Evolutionary conservation across 768 basidiomycete species (phyloP), one percentile per base, ranked within the genome.

Genomic region (Rubroboletus pulcherrimus): DNA sequence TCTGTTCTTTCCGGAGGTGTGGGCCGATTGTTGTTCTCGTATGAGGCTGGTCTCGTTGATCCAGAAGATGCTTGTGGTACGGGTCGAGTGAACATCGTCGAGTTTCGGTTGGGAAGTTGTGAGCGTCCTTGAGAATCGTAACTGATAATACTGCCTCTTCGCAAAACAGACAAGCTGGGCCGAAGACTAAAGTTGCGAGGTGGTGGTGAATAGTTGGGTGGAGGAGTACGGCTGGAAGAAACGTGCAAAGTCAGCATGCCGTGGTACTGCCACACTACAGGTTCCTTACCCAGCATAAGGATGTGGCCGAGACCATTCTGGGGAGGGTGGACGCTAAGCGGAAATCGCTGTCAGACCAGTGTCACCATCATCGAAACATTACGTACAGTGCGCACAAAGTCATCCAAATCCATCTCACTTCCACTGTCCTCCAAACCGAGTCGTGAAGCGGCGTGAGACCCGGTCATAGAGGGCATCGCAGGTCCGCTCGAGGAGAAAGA

Each of bases 401-500:
- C 62, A 30, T 68, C 66, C 38, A 64, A 39, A 51, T 69, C 67
- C 63, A 69, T 64, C 4, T 69, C 62, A 11, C 67, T 68, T 44
- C 51, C 67, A 40, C 65, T 69, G 48, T 68, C 66, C 5, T 69
- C 66, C 11, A 62, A 50, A 24, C 47, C 55, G 0, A 62, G 35
- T 50, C 50, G 53, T 7, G 66, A 59, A 15, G 41, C 11, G 33
- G 55, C 6, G n/a, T 33, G 64, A 45, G 64, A 61, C 0, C 59
- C 65, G 17, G 44, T 53, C 19, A 33, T 11, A 29, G 55, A 33
- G n/a, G 51, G 45, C 1, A 59, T 47, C 15, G 26, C 35, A 44
- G 55, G 44, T 31, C 42, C 58, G 5, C 26, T 64, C 24, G 56
- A 46, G 30, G 59, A 45, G 35, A 59, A 54, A 11, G 68, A 42